Percentiles rank a stretch among this genome's conserved stretches.
Evolutionary conservation across 345 rosid species (phyloP).

Genomic region (Excoecaria cochinchinensis): DNA sequence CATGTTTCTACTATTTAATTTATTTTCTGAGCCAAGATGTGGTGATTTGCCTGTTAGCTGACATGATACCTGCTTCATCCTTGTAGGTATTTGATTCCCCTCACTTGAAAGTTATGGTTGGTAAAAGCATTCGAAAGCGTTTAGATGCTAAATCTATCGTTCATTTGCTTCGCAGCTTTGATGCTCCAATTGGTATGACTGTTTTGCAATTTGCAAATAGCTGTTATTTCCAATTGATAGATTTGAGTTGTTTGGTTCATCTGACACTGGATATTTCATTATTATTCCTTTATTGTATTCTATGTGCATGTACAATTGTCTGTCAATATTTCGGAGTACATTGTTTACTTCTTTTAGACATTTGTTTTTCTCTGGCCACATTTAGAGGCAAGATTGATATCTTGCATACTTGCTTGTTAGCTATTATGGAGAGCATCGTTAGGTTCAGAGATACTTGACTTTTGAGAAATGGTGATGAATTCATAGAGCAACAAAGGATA

Average conservation of each 20-base stretch:
- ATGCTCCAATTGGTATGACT: slow-evolving; percentile 63
- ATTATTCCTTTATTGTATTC: not conserved
- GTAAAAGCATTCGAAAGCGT: slow-evolving; percentile 68
- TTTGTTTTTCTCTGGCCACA: slow-evolving; percentile 4
- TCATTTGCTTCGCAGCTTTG: slow-evolving; percentile 59
- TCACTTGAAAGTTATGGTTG: slow-evolving; percentile 56
- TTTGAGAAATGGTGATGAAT: not conserved
- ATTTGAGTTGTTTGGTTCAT: not conserved
- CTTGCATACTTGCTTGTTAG: not conserved
- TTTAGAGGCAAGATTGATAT: not conserved
- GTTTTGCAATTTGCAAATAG: not conserved
- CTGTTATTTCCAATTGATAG: not conserved
- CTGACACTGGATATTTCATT: not conserved
- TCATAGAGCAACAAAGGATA: not conserved
- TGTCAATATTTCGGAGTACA: not conserved
- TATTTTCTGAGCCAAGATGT: not conserved
- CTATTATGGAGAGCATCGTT: not conserved
- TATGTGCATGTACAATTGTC: not conserved
- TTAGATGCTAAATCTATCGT: slow-evolving; percentile 78
- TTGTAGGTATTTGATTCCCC: slow-evolving; percentile 87
- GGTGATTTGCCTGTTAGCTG: not conserved
- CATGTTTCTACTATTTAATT: not conserved
- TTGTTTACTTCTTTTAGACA: not conserved
- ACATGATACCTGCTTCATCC: not conserved
- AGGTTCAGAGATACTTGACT: not conserved